These are phyloP conservation scores for Leccinum imitatum DNA, from an alignment of 768 basidiomycete genomes.

Conservation along the genomic window DNA sequence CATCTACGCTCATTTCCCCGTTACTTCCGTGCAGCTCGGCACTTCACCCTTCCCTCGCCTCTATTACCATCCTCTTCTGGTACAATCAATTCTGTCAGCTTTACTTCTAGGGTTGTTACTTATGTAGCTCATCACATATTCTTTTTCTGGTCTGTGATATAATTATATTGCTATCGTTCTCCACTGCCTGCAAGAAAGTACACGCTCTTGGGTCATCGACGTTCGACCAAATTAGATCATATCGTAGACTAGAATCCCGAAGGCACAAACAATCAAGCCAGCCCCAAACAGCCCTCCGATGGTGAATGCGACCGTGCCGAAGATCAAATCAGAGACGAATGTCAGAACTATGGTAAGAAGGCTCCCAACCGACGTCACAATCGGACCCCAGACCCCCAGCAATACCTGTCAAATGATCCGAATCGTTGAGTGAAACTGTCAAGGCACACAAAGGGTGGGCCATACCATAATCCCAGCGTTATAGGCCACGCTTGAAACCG, in stretches of 20 bases:
- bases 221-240: slow-evolving; percentile 41
- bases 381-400: slow-evolving; percentile 84
- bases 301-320: slow-evolving; percentile 66
- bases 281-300: slow-evolving; percentile 75
- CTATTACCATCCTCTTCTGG: slow-evolving; percentile 13
- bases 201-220: not conserved
- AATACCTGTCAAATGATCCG: slow-evolving; percentile 51
- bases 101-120: slow-evolving; percentile 31
- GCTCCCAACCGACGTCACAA: slow-evolving; percentile 84
- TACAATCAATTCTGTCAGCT: slow-evolving; percentile 21
- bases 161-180: slow-evolving; percentile 36
- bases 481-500: slow-evolving; percentile 70
- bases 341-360: slow-evolving; percentile 94
- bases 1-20: slow-evolving; percentile 33
- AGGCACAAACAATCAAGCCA: slow-evolving; percentile 77
- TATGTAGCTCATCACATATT: slow-evolving; percentile 34
- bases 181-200: slow-evolving; percentile 1
- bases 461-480: slow-evolving; percentile 85
- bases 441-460: not conserved
- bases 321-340: slow-evolving; percentile 72
- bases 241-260: slow-evolving; percentile 75
- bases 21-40: slow-evolving; percentile 16
- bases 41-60: slow-evolving; percentile 13
- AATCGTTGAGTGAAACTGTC: slow-evolving; percentile 7
- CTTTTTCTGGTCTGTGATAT: slow-evolving; percentile 40